A percentile compares a stretch with the other conserved stretches of the same genome.
Evolutionary conservation across 2,329 filamentous ascomycete genomes (phyloP).

Genomic region (Trichoderma citrinoviride): DNA sequence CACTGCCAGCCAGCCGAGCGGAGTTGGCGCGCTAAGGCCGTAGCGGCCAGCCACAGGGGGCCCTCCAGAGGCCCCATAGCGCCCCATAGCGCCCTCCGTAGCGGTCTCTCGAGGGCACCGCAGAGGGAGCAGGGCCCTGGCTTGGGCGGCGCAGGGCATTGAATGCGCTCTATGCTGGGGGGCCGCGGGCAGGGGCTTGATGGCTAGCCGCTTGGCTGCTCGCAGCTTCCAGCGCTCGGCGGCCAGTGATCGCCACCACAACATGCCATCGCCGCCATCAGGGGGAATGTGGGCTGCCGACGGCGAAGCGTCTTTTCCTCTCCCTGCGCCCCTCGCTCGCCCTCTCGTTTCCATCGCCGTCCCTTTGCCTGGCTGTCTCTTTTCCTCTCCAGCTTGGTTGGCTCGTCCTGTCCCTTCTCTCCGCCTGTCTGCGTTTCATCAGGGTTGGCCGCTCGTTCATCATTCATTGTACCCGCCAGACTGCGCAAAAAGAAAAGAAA

Average conservation of each 20-base stretch:
- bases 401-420: slow-evolving; percentile 8
- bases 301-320: slow-evolving; percentile 17
- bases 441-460: slow-evolving; percentile 2
- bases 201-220: slow-evolving; percentile 4
- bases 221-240: slow-evolving; percentile 6
- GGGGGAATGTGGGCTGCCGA: slow-evolving; percentile 16
- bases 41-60: background rate
- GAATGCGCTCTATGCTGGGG: background rate
- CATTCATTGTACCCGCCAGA: background rate
- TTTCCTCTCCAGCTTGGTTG: slow-evolving; percentile 9
- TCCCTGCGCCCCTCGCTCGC: slow-evolving; percentile 3
- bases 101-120: background rate
- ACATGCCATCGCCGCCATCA: slow-evolving; percentile 17
- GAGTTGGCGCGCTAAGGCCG: background rate
- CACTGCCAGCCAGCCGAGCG: slow-evolving; percentile 13
- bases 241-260: slow-evolving; percentile 11
- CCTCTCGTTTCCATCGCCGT: slow-evolving; percentile 13
- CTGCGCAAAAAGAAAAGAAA: background rate
- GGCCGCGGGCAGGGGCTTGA: slow-evolving; percentile 4
- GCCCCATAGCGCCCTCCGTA: background rate
- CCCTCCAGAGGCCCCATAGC: background rate
- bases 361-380: slow-evolving; percentile 4
- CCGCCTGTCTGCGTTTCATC: slow-evolving; percentile 7
- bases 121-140: slow-evolving; percentile 8
- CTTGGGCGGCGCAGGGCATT: background rate